Base-by-base conservation (phyloP, 805 yeast genomes). In the Ogataea dorogensis region DNA sequence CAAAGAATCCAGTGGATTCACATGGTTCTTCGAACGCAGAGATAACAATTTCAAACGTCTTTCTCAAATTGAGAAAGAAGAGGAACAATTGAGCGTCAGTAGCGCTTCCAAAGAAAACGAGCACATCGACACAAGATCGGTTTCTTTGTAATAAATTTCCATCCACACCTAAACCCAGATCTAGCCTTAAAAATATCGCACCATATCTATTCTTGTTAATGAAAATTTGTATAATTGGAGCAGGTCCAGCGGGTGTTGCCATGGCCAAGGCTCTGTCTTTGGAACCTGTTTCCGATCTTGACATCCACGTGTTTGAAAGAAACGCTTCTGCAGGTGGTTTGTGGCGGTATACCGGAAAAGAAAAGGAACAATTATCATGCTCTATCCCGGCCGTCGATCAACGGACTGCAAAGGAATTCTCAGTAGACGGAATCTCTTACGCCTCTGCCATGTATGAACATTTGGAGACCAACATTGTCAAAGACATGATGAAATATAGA, bases 381-480 rank as follows among this genome's bases (percentile, higher is more conserved):
- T 28, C 52, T 9, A 44, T 56, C 12, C 59, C 59, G 3, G 51
- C 56, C 2, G 27, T 47, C 1, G 40, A 42, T 14, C 53, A 46
- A 20, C 39, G 44, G 9, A 34, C 17, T 2, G 42, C 47, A 1
- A 28, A 26, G 4, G 60, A 55, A 25, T 42, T 36, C 7, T 30
- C 38, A 13, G 25, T 33, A 7, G 16, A 40, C 1, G 34, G 37
- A 5, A 38, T 50, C 11, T 42, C 42, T 20, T 51, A 38, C 31
- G 52, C 56, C 13, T 58, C 65, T 13, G 65, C 65, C 11, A 58
- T 61, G 60, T 61, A 61, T 37, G 43, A 58, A 31, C 58, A 58
- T 19, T 40, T 62, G 5, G 66, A 61, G 39, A 61, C 66, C 7
- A 61, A 61, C 28, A 59, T 61, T 33, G 40, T 53, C 13, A 58